Evolutionary conservation across 148 eudicot genomes (phyloP).

Genomic region (Rhododendron henanense): DNA sequence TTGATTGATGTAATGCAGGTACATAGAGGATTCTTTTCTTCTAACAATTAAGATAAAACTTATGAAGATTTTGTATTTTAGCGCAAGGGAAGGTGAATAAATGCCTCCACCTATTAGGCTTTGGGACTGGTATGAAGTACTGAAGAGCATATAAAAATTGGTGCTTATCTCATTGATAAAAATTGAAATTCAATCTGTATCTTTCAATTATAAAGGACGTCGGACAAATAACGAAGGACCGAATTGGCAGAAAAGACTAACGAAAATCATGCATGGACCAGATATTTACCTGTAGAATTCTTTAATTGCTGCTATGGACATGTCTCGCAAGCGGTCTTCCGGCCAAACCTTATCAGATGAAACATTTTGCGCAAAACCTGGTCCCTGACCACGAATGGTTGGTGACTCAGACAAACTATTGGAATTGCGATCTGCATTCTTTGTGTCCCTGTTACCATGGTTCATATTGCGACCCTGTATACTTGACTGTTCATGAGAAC

Average conservation of each 20-base stretch:
- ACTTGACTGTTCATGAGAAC: conserved; percentile 41
- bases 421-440: conserved; percentile 33
- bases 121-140: background rate
- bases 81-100: background rate
- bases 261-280: background rate
- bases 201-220: background rate
- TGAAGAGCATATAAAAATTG: background rate
- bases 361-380: conserved; percentile 20
- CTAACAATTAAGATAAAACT: background rate
- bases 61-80: background rate
- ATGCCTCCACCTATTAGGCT: background rate
- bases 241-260: background rate
- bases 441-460: conserved; percentile 39
- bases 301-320: conserved; percentile 62
- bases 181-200: background rate
- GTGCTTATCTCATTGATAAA: background rate
- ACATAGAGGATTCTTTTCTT: background rate
- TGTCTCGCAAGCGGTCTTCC: conserved; percentile 60
- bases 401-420: conserved; percentile 42
- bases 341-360: conserved; percentile 47
- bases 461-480: conserved; percentile 31
- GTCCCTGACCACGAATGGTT: conserved; percentile 23
- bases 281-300: conserved; percentile 70
- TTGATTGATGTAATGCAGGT: background rate
- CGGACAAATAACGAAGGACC: background rate